Conservation (phyloP, 1,284 basidiomycete genomes). For the Pseudozyma pruni region DNA sequence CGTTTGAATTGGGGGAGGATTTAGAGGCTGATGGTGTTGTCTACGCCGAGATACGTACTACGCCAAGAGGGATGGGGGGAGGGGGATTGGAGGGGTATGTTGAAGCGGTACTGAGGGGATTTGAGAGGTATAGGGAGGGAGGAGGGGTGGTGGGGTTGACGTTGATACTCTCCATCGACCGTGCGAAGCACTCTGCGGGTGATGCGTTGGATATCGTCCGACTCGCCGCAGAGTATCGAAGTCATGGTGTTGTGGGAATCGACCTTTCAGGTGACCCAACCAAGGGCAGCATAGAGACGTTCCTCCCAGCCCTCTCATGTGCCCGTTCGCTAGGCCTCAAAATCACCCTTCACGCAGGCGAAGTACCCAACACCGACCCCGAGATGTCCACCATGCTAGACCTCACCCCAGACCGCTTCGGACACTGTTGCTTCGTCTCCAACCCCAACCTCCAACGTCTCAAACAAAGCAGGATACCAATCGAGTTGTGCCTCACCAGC, state of each 20-base stretch:
- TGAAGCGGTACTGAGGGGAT: conserved; percentile 17
- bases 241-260: conserved; percentile 27
- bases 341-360: conserved; percentile 45
- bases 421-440: conserved; percentile 48
- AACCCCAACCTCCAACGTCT: conserved; percentile 6
- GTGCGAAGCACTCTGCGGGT: conserved; percentile 14
- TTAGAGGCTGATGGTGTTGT: conserved; percentile 41
- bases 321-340: conserved; percentile 31
- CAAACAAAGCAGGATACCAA: conserved; percentile 6
- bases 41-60: conserved; percentile 50
- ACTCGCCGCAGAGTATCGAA: conserved; percentile 12
- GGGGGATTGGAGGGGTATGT: conserved; percentile 16
- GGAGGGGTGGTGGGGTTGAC: conserved; percentile 10
- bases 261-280: conserved; percentile 51
- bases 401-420: conserved; percentile 41
- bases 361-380: conserved; percentile 16
- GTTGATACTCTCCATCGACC: conserved; percentile 45
- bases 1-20: conserved; percentile 36
- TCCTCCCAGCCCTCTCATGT: conserved; percentile 10
- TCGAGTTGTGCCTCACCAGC: conserved; percentile 50
- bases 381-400: conserved; percentile 38
- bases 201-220: conserved; percentile 17
- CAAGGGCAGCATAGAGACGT: conserved; percentile 19
- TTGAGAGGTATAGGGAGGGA: conserved; percentile 1
- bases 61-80: conserved; percentile 16